Evolutionary conservation across 805 yeast species (phyloP).

Genomic region (Schizosaccharomyces pombe): ASM294v3 CU329670.1:583501-584000

Average conservation of each 20-base stretch:
- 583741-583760: neutral
- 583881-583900: neutral
- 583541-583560: slow-evolving; percentile 3
- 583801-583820: neutral
- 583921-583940: slow-evolving; percentile 2
- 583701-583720: neutral
- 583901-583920: neutral
- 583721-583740: neutral
- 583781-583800: slow-evolving; percentile 4
- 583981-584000: slow-evolving; percentile 4
- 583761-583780: slow-evolving; percentile 3
- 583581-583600: slow-evolving; percentile 4
- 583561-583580: slow-evolving; percentile 4
- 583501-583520: slow-evolving; percentile 3
- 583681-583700: slow-evolving; percentile 2
- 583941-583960: slow-evolving; percentile 2
- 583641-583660: slow-evolving; percentile 1
- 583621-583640: neutral
- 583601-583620: slow-evolving; percentile 1
- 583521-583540: slow-evolving; percentile 1
- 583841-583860: slow-evolving; percentile 1
- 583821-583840: slow-evolving; percentile 2
- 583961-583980: slow-evolving; percentile 1
- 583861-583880: slow-evolving; percentile 2
- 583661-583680: slow-evolving; percentile 1